Evolutionary conservation across 2,329 filamentous ascomycete species (phyloP), one percentile per base, ranked within the genome.

Genomic region (Beauveria sp.): DNA sequence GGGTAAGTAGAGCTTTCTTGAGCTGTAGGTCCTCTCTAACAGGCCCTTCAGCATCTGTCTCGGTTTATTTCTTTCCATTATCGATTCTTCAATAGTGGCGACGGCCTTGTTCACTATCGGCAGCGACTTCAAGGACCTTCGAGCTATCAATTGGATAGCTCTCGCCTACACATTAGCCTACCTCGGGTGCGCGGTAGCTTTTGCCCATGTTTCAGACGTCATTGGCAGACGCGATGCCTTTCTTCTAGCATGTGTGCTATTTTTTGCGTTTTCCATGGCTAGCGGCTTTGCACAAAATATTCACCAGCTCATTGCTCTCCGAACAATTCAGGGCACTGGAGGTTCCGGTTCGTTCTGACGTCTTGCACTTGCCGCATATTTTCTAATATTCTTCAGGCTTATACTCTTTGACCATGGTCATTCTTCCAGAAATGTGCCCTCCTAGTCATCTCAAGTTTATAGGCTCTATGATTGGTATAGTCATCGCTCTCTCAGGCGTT

Each of bases 31-130:
- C 16, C 14, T 22, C n/a, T 6, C 41, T 63, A 43, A 63, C 61
- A 41, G 7, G 44, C 9, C 37, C 5, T 44, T 14, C 18, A 84
- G 80, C 18, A 70, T 83, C 16, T 78, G 74, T 22, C 70, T 80
- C 6, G 83, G 82, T 3, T 74, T 86, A 1, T 82, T 84, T 58
- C 75, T 86, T 53, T 80, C 84, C 30, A 78, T 84, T 66, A 69
- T 85, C n/a, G 83, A 86, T 68, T 79, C 80, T 1, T 83, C 83
- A 3, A 85, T 86, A 43, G 80, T 86, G 1, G 82, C 83, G 1
- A 85, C 83, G 14, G 80, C 80, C 50, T 70, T 86, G 10, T 80
- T 80, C 65, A 75, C 74, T n/a, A 85, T 86, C 52, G 80, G 79
- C 2, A 68, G 67, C 18, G 80, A 86, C 4, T 81, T 86, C 52